A percentile compares a stretch with the other conserved stretches of the same genome.
phyloP scores from a whole-genome alignment of 345 rosid species.

The Brassica juncea region DNA sequence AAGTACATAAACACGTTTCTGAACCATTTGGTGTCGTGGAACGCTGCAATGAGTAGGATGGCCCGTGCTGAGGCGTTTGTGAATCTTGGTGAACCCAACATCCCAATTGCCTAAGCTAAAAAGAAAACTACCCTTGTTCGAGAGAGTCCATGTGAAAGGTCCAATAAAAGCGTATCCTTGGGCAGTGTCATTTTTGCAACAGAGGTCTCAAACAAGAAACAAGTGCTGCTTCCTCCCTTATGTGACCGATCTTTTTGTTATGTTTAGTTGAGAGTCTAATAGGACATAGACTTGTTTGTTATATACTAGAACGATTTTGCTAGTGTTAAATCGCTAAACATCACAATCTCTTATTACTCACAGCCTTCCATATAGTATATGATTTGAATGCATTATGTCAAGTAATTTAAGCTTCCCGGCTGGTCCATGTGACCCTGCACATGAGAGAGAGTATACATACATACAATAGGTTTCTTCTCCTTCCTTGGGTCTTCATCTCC shows the following conservation, averaged over 20 bases:
- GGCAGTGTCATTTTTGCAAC: conserved; percentile 22
- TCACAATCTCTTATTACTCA: not conserved
- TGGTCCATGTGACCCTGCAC: conserved; percentile 1
- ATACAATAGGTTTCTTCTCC: not conserved
- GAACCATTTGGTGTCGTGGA: conserved; percentile 91
- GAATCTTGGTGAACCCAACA: conserved; percentile 77
- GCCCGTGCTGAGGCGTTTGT: conserved; percentile 86
- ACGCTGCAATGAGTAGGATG: conserved; percentile 68
- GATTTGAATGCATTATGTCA: not conserved
- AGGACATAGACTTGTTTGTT: not conserved
- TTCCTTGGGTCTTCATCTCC: not conserved
- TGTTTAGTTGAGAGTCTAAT: not conserved
- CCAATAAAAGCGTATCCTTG: not conserved
- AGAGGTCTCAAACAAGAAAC: conserved; percentile 18
- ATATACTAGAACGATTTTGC: not conserved
- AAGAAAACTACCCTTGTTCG: not conserved
- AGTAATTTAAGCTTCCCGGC: not conserved
- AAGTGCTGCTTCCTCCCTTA: not conserved
- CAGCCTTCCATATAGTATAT: not conserved
- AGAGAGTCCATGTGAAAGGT: conserved; percentile 15
- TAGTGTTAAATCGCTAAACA: not conserved
- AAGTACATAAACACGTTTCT: conserved; percentile 67
- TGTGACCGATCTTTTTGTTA: conserved; percentile 25
- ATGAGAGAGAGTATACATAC: not conserved
- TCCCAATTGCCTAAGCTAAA: not conserved